These are phyloP conservation scores for Monilinia aucupariae DNA, from an alignment of 2,329 filamentous ascomycete genomes.

Conservation along the genomic window DNA sequence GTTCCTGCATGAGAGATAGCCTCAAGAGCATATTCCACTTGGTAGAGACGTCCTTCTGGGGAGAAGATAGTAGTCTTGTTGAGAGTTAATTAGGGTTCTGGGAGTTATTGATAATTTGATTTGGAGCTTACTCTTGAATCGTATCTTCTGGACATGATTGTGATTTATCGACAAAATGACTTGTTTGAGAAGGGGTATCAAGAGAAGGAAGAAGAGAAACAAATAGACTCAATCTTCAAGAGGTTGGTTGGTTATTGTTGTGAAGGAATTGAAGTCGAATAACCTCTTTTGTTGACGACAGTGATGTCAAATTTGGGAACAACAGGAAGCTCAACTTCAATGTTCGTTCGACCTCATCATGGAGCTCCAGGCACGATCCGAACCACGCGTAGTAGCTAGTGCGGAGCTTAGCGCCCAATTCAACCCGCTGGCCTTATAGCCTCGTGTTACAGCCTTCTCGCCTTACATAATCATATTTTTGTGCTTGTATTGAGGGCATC, in stretches of 20 bases:
- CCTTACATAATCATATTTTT: slow-evolving; percentile 14
- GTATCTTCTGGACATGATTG: slow-evolving; percentile 86
- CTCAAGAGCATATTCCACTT: slow-evolving; percentile 98
- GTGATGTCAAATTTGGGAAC: slow-evolving; percentile 12
- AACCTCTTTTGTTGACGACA: slow-evolving; percentile 16
- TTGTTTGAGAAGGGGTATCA: neutral
- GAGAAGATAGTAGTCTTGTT: slow-evolving; percentile 97
- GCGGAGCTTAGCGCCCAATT: slow-evolving; percentile 16
- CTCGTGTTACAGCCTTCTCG: neutral
- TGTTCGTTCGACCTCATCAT: slow-evolving; percentile 16
- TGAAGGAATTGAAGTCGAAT: slow-evolving; percentile 4
- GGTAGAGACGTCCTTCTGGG: slow-evolving; percentile 94
- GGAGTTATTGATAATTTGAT: neutral
- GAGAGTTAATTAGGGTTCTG: slow-evolving; percentile 25
- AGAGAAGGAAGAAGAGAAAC: slow-evolving; percentile 3
- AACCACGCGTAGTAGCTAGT: slow-evolving; percentile 21
- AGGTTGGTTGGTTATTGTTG: too few species aligned
- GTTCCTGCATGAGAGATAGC: slow-evolving; percentile 98
- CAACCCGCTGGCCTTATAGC: slow-evolving; percentile 3
- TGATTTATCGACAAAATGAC: neutral
- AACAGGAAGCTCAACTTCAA: slow-evolving; percentile 17
- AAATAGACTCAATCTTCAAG: slow-evolving; percentile 1
- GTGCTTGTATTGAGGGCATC: neutral
- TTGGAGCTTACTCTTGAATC: slow-evolving; percentile 76
- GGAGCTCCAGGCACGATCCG: slow-evolving; percentile 31